These are phyloP conservation scores for Sinapis alba DNA, from an alignment of 441 rosid genomes.

Conservation along the genomic window DNA sequence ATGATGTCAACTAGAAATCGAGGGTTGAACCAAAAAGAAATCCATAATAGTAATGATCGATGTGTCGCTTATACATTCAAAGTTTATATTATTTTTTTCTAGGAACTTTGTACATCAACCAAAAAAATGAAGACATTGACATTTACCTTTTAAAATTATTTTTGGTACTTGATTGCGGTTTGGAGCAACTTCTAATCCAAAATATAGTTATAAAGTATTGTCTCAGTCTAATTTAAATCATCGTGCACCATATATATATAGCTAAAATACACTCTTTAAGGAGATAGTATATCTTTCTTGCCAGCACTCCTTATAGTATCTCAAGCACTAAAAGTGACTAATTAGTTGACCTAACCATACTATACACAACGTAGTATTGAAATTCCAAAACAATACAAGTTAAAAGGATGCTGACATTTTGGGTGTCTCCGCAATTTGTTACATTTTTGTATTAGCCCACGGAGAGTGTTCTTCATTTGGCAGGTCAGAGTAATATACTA, in stretches of 20 bases:
- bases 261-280: background rate
- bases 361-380: background rate
- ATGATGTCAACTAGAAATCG: constrained; percentile 37
- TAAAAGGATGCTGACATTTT: background rate
- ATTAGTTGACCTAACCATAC: constrained; percentile 18
- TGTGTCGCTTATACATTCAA: constrained; percentile 28
- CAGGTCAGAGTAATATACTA: background rate
- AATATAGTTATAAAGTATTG: background rate
- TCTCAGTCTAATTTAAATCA: background rate
- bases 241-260: background rate
- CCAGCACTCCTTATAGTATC: background rate
- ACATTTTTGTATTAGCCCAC: background rate
- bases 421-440: background rate
- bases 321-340: background rate
- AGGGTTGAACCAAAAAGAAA: constrained; percentile 21
- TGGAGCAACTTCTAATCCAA: background rate
- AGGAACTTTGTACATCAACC: constrained; percentile 16
- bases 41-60: constrained; percentile 27
- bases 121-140: constrained; percentile 17
- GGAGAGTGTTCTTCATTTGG: background rate
- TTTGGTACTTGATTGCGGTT: background rate
- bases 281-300: background rate
- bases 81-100: background rate
- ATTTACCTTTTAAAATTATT: constrained; percentile 9
- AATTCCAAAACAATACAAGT: background rate